phyloP scores from a whole-genome alignment of 345 rosid species.

The Melaleuca alternifolia region DNA sequence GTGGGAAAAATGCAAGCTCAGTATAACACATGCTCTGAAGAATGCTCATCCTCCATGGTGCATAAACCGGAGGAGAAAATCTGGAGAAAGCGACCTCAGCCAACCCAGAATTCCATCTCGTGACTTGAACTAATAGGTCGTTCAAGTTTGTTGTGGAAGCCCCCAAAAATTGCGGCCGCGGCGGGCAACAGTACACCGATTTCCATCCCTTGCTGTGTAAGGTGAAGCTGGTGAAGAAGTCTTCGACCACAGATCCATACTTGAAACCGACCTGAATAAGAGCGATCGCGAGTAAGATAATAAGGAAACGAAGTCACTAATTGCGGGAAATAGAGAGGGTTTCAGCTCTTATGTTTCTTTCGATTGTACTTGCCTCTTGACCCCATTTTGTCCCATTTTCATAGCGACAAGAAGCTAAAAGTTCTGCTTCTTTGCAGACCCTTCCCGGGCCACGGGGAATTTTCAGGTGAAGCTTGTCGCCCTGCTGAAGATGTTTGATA shows the following conservation, averaged over 20 bases:
- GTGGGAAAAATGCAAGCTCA: background rate
- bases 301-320: background rate
- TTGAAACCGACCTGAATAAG: constrained; percentile 17
- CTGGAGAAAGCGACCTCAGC: constrained; percentile 9
- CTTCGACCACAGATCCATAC: constrained; percentile 21
- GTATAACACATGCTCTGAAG: constrained; percentile 12
- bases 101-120: constrained; percentile 23
- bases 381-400: constrained; percentile 26
- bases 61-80: constrained; percentile 27
- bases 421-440: background rate
- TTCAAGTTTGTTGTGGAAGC: constrained; percentile 1
- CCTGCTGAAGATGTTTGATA: constrained; percentile 5
- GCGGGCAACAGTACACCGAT: constrained; percentile 11
- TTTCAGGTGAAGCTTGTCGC: background rate
- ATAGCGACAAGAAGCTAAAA: constrained; percentile 1
- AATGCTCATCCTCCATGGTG: constrained; percentile 9
- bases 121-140: constrained; percentile 8
- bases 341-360: background rate
- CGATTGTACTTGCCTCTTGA: constrained; percentile 10
- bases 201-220: constrained; percentile 21
- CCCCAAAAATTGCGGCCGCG: constrained; percentile 22
- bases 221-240: constrained; percentile 10
- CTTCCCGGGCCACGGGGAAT: background rate
- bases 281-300: background rate
- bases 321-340: background rate